Conservation (phyloP, 2,329 filamentous ascomycete genomes). For the Escovopsis sp. region DNA sequence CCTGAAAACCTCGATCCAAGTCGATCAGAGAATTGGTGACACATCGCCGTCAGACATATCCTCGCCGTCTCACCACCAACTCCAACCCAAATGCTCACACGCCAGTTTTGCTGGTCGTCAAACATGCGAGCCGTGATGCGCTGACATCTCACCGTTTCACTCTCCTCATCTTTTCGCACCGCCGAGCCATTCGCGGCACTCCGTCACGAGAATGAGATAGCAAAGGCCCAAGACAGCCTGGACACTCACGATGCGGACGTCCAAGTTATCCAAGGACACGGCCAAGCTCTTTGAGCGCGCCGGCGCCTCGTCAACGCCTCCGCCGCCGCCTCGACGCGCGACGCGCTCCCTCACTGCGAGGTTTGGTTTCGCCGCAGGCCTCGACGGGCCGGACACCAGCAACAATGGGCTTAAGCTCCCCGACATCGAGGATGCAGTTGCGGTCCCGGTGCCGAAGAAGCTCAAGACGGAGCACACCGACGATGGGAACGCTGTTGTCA, state of each 20-base stretch:
- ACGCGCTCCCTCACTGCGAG: constrained; percentile 33
- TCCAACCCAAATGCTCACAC: too few relatives aligned
- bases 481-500: constrained; percentile 8
- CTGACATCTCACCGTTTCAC: too few relatives aligned
- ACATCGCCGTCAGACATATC: too few relatives aligned
- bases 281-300: constrained; percentile 34
- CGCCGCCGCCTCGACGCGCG: constrained; percentile 23
- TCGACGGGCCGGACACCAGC: constrained; percentile 11
- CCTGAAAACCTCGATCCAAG: too few relatives aligned
- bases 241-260: constrained; percentile 35
- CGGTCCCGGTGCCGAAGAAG: constrained; percentile 19
- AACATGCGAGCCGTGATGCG: too few relatives aligned
- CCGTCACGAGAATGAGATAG: too few relatives aligned
- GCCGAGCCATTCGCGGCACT: too few relatives aligned
- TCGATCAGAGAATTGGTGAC: too few relatives aligned
- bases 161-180: too few relatives aligned
- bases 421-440: constrained; percentile 45
- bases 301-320: constrained; percentile 8
- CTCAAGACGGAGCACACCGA: constrained; percentile 15
- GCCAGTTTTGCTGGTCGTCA: too few relatives aligned
- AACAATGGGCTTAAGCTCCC: not conserved
- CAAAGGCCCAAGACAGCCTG: too few relatives aligned
- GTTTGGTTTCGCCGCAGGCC: constrained; percentile 24
- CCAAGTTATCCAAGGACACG: constrained; percentile 43
- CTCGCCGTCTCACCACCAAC: too few relatives aligned